Conservation (phyloP, 495 filamentous ascomycete species). For the Hypoxylon lenormandii region DNA sequence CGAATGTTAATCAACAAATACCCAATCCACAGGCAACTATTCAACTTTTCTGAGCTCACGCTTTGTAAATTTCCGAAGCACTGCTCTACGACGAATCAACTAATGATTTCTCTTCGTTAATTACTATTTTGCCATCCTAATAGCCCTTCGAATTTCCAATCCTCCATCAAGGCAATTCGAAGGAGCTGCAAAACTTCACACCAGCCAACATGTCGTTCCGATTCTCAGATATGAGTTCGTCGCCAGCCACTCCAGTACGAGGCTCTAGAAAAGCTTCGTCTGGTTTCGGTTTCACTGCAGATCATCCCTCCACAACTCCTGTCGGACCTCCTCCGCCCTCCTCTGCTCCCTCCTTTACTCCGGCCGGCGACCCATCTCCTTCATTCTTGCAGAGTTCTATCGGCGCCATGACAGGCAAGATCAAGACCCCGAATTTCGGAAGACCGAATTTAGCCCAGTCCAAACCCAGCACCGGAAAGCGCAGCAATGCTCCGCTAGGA, state of each 20-base stretch:
- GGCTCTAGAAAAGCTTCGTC: constrained; percentile 42
- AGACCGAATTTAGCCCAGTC: constrained; percentile 51
- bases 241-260: constrained; percentile 55
- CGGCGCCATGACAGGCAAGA: constrained; percentile 58
- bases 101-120: constrained; percentile 12
- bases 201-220: constrained; percentile 49
- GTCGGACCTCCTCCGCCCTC: constrained; percentile 76
- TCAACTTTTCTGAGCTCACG: not conserved
- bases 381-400: constrained; percentile 75
- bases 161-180: constrained; percentile 35
- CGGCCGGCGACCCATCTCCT: constrained; percentile 74
- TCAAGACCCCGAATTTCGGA: constrained; percentile 60
- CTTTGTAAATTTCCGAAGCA: not conserved
- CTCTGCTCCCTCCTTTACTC: constrained; percentile 76
- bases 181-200: constrained; percentile 27
- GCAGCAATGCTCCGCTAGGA: constrained; percentile 58
- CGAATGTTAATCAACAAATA: not conserved
- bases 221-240: constrained; percentile 50
- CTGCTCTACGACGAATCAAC: not conserved
- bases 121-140: constrained; percentile 24
- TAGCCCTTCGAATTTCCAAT: constrained; percentile 40
- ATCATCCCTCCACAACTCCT: constrained; percentile 79
- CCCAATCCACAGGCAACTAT: not conserved
- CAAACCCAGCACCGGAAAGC: constrained; percentile 51
- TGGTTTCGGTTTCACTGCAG: constrained; percentile 44